Conservation (phyloP, 768 basidiomycete species). For the Albatrellus ellisii region DNA sequence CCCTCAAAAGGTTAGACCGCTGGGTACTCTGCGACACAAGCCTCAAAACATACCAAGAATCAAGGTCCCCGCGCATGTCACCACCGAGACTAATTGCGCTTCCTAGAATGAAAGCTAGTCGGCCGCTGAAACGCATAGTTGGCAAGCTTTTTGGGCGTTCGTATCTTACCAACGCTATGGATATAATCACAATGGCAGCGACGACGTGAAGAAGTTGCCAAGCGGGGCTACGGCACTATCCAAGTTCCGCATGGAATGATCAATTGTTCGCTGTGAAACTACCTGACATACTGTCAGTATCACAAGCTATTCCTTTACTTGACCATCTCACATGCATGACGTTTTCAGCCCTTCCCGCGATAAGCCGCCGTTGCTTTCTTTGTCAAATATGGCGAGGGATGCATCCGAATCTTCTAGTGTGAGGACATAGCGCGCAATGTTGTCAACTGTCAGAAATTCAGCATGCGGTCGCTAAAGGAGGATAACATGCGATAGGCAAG, state of each 20-base stretch:
- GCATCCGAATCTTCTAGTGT: conserved; percentile 51
- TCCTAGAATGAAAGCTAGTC: conserved; percentile 29
- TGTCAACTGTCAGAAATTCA: conserved; percentile 46
- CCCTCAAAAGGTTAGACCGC: conserved; percentile 23
- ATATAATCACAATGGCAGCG: conserved; percentile 63
- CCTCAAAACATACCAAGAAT: conserved; percentile 26
- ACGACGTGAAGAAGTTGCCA: conserved; percentile 73
- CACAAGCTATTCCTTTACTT: not conserved
- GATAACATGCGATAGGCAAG: conserved; percentile 81
- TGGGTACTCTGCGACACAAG: not conserved
- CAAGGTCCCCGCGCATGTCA: conserved; percentile 64
- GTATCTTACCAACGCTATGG: conserved; percentile 55
- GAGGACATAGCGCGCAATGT: conserved; percentile 63
- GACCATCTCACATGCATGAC: conserved; percentile 38
- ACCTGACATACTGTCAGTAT: conserved; percentile 26
- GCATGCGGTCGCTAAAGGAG: conserved; percentile 58
- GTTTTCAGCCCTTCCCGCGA: conserved; percentile 65
- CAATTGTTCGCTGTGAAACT: conserved; percentile 82
- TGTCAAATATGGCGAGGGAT: conserved; percentile 59
- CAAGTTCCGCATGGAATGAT: conserved; percentile 78
- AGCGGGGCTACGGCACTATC: conserved; percentile 81
- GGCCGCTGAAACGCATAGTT: conserved; percentile 2
- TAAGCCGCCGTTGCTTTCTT: conserved; percentile 60
- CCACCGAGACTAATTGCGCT: conserved; percentile 57
- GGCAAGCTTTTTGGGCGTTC: conserved; percentile 7